A percentile compares a stretch with the other conserved stretches of the same genome.
Evolutionary conservation across 257 asterid genomes (phyloP).

Genomic region (Fraxinus pennsylvanica): DNA sequence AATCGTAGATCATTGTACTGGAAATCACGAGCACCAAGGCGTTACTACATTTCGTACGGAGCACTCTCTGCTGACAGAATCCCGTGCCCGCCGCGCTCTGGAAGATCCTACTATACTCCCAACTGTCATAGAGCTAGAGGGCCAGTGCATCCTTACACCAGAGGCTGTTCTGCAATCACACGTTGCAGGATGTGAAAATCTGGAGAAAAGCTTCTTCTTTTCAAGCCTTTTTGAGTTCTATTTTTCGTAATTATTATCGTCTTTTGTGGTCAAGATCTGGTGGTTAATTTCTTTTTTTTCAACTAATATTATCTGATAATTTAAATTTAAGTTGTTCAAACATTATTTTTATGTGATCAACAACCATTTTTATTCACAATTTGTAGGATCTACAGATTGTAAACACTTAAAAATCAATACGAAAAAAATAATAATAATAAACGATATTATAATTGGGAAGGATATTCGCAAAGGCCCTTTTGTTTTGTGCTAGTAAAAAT

Average conservation of each 20-base stretch:
- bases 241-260: too few relatives aligned
- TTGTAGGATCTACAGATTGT: too few relatives aligned
- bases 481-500: neutral
- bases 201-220: too few relatives aligned
- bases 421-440: too few relatives aligned
- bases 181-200: constrained; percentile 40
- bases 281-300: too few relatives aligned
- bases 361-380: too few relatives aligned
- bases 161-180: constrained; percentile 61
- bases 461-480: neutral
- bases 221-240: neutral
- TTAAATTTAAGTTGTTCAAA: too few relatives aligned
- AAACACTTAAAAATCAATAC: too few relatives aligned
- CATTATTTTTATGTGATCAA: too few relatives aligned
- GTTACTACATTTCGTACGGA: constrained; percentile 56
- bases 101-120: constrained; percentile 58
- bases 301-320: too few relatives aligned
- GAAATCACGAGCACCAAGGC: constrained; percentile 26
- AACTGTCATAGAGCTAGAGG: constrained; percentile 40
- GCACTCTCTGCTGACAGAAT: constrained; percentile 55
- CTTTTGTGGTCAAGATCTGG: too few relatives aligned
- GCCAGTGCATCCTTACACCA: constrained; percentile 55
- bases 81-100: constrained; percentile 61
- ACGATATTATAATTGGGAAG: neutral
- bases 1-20: constrained; percentile 46